Evolutionary conservation across 2,329 filamentous ascomycete genomes (phyloP).

Genomic region (Exophiala mesophila): DNA sequence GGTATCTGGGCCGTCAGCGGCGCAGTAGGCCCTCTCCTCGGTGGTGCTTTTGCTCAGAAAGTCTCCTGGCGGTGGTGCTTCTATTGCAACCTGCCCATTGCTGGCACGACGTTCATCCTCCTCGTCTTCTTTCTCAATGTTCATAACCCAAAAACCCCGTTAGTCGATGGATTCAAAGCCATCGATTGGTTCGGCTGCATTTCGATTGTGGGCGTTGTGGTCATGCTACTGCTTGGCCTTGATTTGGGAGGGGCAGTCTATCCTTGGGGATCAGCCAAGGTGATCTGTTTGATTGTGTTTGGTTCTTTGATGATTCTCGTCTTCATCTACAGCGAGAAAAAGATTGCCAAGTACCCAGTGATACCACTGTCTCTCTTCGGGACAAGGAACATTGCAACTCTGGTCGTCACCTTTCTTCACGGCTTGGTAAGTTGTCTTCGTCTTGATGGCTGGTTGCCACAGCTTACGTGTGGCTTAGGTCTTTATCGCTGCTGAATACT

Average conservation of each 20-base stretch:
- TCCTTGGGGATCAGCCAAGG: constrained; percentile 69
- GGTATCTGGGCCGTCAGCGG: constrained; percentile 54
- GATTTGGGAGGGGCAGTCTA: constrained; percentile 74
- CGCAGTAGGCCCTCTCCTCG: constrained; percentile 49
- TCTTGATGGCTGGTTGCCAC: constrained; percentile 12
- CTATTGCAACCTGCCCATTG: constrained; percentile 53
- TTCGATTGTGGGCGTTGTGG: constrained; percentile 66
- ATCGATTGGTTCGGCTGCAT: constrained; percentile 58
- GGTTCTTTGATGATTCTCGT: constrained; percentile 58
- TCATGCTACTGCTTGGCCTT: constrained; percentile 82
- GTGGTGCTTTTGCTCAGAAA: constrained; percentile 44
- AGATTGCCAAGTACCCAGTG: constrained; percentile 68
- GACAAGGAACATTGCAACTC: constrained; percentile 46
- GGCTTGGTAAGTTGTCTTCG: constrained; percentile 17
- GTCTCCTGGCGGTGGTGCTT: constrained; percentile 52
- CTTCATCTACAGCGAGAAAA: constrained; percentile 70
- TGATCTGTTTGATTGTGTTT: constrained; percentile 73
- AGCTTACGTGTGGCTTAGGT: constrained; percentile 13
- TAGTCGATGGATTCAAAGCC: constrained; percentile 33
- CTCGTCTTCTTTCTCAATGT: constrained; percentile 51
- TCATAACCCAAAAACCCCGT: constrained; percentile 49
- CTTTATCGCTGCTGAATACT: constrained; percentile 41
- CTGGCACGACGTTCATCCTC: constrained; percentile 45
- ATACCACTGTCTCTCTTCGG: constrained; percentile 70
- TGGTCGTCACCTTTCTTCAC: constrained; percentile 31